Percentiles rank a stretch among this genome's conserved stretches.
phyloP scores from a whole-genome alignment of 2,329 filamentous ascomycete genomes.

The Daldinia sp. region DNA sequence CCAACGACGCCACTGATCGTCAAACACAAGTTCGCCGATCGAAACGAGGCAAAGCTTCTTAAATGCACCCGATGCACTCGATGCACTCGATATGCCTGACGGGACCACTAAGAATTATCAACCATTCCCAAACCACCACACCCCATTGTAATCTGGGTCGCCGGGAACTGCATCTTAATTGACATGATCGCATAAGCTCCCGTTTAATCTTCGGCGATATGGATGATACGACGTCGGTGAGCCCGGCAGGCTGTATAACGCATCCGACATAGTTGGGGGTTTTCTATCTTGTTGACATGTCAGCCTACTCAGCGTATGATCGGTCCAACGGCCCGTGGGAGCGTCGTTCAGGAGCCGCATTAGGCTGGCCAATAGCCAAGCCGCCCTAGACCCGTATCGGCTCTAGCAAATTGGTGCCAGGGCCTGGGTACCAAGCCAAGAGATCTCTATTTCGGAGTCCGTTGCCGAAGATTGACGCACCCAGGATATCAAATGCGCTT shows the following conservation, averaged over 20 bases:
- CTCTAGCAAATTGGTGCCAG: slow-evolving; percentile 32
- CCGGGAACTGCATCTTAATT: slow-evolving; percentile 33
- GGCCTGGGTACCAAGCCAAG: slow-evolving; percentile 31
- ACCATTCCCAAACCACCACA: slow-evolving; percentile 17
- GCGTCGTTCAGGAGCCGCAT: slow-evolving; percentile 38
- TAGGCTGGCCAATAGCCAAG: slow-evolving; percentile 30
- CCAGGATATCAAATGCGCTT: slow-evolving; percentile 18
- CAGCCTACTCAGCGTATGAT: slow-evolving; percentile 28
- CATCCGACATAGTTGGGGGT: slow-evolving; percentile 32
- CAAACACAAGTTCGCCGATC: slow-evolving; percentile 38
- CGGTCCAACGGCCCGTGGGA: slow-evolving; percentile 44
- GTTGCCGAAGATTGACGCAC: slow-evolving; percentile 36
- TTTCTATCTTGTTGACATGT: slow-evolving; percentile 18
- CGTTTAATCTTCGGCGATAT: slow-evolving; percentile 26
- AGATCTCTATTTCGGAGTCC: slow-evolving; percentile 37
- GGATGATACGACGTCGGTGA: slow-evolving; percentile 40
- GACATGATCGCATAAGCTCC: slow-evolving; percentile 14
- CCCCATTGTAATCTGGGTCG: slow-evolving; percentile 36
- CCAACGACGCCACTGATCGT: slow-evolving; percentile 28
- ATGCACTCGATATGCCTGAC: slow-evolving; percentile 1
- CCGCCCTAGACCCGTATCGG: slow-evolving; percentile 19
- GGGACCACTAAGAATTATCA: slow-evolving; percentile 5
- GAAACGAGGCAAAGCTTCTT: slow-evolving; percentile 42
- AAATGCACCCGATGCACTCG: slow-evolving; percentile 8
- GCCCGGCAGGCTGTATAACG: slow-evolving; percentile 17